Percentiles rank a stretch among this genome's conserved stretches.
These are phyloP conservation scores for Xerocomellus intermedius DNA, from an alignment of 768 basidiomycete genomes.

Conservation along the genomic window DNA sequence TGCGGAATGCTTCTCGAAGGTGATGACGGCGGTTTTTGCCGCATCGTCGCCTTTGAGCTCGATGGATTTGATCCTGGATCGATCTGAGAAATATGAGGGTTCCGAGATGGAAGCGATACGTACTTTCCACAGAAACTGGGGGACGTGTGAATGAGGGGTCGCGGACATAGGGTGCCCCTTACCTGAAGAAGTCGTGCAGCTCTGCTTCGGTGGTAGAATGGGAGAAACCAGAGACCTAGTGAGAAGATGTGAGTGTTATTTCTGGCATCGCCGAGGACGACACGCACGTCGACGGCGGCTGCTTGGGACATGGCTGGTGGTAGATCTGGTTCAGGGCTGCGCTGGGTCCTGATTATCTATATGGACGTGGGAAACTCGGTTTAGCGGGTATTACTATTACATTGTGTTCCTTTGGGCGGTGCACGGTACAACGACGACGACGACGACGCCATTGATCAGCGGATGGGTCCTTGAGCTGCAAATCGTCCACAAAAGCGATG, in stretches of 20 bases:
- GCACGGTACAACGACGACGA: constrained; percentile 11
- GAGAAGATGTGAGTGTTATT: neutral
- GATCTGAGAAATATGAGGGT: constrained; percentile 1
- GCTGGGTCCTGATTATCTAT: neutral
- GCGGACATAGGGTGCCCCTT: constrained; percentile 23
- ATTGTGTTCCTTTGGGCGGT: constrained; percentile 9
- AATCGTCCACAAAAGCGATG: constrained; percentile 20
- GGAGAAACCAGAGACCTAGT: constrained; percentile 71
- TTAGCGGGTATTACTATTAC: constrained; percentile 14
- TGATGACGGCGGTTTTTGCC: constrained; percentile 58
- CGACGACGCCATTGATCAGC: constrained; percentile 2
- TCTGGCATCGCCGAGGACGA: neutral
- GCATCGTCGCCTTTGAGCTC: constrained; percentile 46
- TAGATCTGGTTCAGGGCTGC: neutral
- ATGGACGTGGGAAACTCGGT: constrained; percentile 11
- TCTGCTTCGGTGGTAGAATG: constrained; percentile 62
- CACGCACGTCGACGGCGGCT: constrained; percentile 37
- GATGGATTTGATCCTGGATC: constrained; percentile 61
- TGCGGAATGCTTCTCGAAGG: constrained; percentile 81
- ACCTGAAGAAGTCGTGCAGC: constrained; percentile 83
- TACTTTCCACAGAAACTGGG: constrained; percentile 85
- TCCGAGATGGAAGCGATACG: constrained; percentile 17
- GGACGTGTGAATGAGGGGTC: constrained; percentile 1
- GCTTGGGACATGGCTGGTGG: constrained; percentile 22
- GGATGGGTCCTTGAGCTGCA: constrained; percentile 1